A percentile compares a stretch with the other conserved stretches of the same genome.
These are phyloP conservation scores for Blastobotrys apis DNA, from an alignment of 1,139 yeast species.

Conservation along the genomic window DNA sequence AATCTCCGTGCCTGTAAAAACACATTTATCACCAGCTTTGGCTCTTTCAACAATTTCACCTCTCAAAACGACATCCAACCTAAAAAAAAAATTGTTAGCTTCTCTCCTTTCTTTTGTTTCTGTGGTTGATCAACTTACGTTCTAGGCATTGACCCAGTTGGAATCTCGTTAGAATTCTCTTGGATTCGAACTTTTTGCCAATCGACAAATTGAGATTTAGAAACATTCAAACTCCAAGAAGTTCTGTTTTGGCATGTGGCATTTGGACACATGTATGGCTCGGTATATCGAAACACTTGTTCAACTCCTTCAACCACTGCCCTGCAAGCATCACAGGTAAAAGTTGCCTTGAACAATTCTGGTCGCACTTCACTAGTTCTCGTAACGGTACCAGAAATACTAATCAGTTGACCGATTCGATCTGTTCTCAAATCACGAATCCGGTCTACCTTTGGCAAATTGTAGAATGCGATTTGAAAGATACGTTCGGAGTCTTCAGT, in stretches of 20 bases:
- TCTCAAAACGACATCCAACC: slow-evolving; percentile 83
- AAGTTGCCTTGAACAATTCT: slow-evolving; percentile 80
- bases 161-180: slow-evolving; percentile 92
- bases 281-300: slow-evolving; percentile 90
- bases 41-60: slow-evolving; percentile 97
- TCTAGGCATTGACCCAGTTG: slow-evolving; percentile 99
- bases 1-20: slow-evolving; percentile 91
- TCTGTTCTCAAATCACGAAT: slow-evolving; percentile 89
- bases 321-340: slow-evolving; percentile 85
- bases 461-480: slow-evolving; percentile 86
- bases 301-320: slow-evolving; percentile 86
- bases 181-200: slow-evolving; percentile 98
- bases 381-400: slow-evolving; percentile 93
- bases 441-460: slow-evolving; percentile 75
- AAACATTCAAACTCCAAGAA: slow-evolving; percentile 76
- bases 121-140: slow-evolving; percentile 48
- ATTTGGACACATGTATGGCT: slow-evolving; percentile 87
- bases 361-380: slow-evolving; percentile 97
- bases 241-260: slow-evolving; percentile 86
- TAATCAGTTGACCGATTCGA: slow-evolving; percentile 77
- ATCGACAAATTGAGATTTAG: slow-evolving; percentile 85
- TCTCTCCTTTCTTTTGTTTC: too few species aligned
- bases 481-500: slow-evolving; percentile 59
- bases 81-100: too few species aligned
- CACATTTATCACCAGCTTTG: slow-evolving; percentile 96